These are phyloP conservation scores for Geotrichum fermentans DNA, from an alignment of 1,139 yeast species.

Conservation along the genomic window DNA sequence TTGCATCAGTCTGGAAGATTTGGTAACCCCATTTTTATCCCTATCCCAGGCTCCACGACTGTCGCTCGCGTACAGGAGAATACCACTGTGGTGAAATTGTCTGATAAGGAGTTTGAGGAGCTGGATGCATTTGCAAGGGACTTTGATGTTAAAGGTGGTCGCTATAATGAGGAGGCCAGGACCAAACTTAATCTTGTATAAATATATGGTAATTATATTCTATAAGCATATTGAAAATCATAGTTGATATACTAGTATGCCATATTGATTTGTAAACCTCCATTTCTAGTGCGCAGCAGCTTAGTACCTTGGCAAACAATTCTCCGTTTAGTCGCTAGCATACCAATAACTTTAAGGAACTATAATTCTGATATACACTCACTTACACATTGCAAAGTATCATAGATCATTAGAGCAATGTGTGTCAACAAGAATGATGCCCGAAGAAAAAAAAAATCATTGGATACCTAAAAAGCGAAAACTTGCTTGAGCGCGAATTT, in stretches of 20 bases:
- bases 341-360: too few relatives aligned
- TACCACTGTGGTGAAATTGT: constrained; percentile 45
- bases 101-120: constrained; percentile 49
- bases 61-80: constrained; percentile 57
- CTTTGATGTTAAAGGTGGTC: constrained; percentile 45
- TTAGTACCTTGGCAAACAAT: too few relatives aligned
- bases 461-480: too few relatives aligned
- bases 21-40: constrained; percentile 56
- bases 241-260: not conserved
- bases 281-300: not conserved
- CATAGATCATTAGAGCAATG: too few relatives aligned
- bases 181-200: not conserved
- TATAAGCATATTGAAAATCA: not conserved
- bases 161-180: constrained; percentile 41
- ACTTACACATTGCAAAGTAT: too few relatives aligned
- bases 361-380: too few relatives aligned
- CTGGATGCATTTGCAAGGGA: constrained; percentile 41
- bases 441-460: too few relatives aligned
- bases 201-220: not conserved
- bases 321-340: too few relatives aligned
- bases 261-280: not conserved
- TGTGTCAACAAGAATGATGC: too few relatives aligned
- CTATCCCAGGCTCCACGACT: constrained; percentile 74
- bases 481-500: too few relatives aligned
- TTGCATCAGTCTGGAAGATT: constrained; percentile 40